Base-by-base conservation (phyloP, 2,329 filamentous ascomycete genomes). In the Dryadomyces sulphureus region DNA sequence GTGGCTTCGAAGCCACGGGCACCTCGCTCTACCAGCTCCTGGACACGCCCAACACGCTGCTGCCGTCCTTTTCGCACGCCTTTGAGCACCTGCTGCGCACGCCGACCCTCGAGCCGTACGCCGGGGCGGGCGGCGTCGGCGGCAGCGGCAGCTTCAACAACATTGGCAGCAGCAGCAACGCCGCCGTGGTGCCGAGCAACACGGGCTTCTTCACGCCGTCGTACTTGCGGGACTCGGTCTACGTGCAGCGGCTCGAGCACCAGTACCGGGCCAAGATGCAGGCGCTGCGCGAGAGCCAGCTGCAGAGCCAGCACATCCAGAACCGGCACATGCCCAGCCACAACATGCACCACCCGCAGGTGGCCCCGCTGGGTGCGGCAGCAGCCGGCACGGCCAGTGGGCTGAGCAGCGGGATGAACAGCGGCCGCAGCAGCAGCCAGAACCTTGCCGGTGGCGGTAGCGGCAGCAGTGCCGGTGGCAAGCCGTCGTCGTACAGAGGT, bases 161-260 rank as follows among this genome's bases (percentile, higher is more conserved):
- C 34, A 16, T 5, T 11, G 9, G 34, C 34, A 16, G 34, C 9
- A 11, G 9, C 34, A 36, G 34, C 34, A 36, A 6, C 16, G 36
- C 36, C 36, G 17, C 19, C 20, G 34, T 19, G 4, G 17, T 46
- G 14, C 48, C 46, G 39, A 56, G 51, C 39, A 54, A 59, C 52
- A 60, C 69, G 48, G 55, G 62, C 48, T 90, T 90, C 68, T 88
- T 94, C 61, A 73, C 81, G 11, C 90, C 90, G 1, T 88, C 86
- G 5, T 95, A 95, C 63, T 73, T 96, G 39, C 70, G 72, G 54
- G 77, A 77, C 35, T 90, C 87, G 14, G 76, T 78, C 56, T 89
- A 94, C 62, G 77, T 90, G 45, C 75, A 82, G 55, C 79, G 76
- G 59, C 70, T 95, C 41, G 77, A 84, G 55, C 79, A 85, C 50